Percentiles rank a stretch among this genome's conserved stretches.
Conservation (phyloP, 768 basidiomycete genomes). For the Dictyophora rubrovolvata region DNA sequence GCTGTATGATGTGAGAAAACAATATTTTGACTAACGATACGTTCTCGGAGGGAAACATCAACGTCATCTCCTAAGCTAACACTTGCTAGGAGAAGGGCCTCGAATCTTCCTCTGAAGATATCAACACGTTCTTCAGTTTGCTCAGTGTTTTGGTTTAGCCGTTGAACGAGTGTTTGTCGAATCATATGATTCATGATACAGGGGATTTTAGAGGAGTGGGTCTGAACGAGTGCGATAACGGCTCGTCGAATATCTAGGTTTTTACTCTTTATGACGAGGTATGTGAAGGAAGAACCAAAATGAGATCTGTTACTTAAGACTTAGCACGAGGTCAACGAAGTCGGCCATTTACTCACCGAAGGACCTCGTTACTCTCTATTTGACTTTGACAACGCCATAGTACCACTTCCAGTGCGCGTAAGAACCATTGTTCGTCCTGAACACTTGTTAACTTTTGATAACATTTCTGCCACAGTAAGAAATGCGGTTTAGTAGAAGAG, state of each 20-base stretch:
- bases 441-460: conserved; percentile 58
- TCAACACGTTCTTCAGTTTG: conserved; percentile 31
- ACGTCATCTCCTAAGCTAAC: conserved; percentile 36
- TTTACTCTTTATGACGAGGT: conserved; percentile 54
- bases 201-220: conserved; percentile 31
- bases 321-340: conserved; percentile 1
- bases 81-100: conserved; percentile 42
- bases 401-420: conserved; percentile 49
- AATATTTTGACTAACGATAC: conserved; percentile 42
- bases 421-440: conserved; percentile 67
- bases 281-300: conserved; percentile 56
- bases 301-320: conserved; percentile 33
- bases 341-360: conserved; percentile 35
- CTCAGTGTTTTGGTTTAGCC: conserved; percentile 31
- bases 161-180: conserved; percentile 46
- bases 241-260: conserved; percentile 44
- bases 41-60: conserved; percentile 31
- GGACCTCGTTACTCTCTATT: conserved; percentile 38
- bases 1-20: conserved; percentile 66
- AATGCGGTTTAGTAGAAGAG: conserved; percentile 63
- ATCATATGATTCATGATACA: conserved; percentile 41
- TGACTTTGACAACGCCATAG: conserved; percentile 39
- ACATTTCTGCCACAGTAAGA: conserved; percentile 80
- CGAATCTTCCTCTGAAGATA: conserved; percentile 41
- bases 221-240: conserved; percentile 33